Percentiles rank a stretch among this genome's conserved stretches.
Evolutionary conservation across 1,284 basidiomycete species (phyloP).

Genomic region (Hymenochaete sp.): DNA sequence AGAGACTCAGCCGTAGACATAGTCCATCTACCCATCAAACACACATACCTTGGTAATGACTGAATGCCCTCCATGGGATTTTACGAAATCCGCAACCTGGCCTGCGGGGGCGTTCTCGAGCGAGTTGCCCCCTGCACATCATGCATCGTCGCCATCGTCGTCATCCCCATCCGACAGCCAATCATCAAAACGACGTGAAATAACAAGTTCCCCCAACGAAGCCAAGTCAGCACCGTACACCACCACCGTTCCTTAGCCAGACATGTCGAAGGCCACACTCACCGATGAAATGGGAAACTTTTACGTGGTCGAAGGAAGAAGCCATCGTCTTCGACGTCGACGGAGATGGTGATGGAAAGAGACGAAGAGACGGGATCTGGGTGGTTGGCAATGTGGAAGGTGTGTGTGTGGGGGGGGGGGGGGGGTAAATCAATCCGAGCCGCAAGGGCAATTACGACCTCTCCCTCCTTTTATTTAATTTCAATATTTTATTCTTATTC

Average conservation of each 20-base stretch:
- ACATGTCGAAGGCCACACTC: conserved; percentile 19
- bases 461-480: too few relatives aligned
- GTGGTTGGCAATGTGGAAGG: too few relatives aligned
- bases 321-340: conserved; percentile 28
- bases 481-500: too few relatives aligned
- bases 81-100: conserved; percentile 87
- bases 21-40: conserved; percentile 2
- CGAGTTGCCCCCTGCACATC: conserved; percentile 81
- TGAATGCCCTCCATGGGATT: conserved; percentile 88
- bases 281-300: conserved; percentile 85
- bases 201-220: too few relatives aligned
- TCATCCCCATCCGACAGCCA: too few relatives aligned
- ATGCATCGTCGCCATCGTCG: conserved; percentile 23
- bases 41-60: conserved; percentile 90
- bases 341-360: conserved; percentile 1
- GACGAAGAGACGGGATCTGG: too few relatives aligned
- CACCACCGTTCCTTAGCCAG: conserved; percentile 17
- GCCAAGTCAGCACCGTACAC: too few relatives aligned
- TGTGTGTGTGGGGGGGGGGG: too few relatives aligned
- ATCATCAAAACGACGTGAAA: too few relatives aligned
- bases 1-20: neutral
- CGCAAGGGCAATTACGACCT: too few relatives aligned
- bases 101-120: conserved; percentile 76
- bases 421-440: too few relatives aligned
- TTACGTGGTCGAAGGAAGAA: conserved; percentile 66